Evolutionary conservation across 495 filamentous ascomycete species (phyloP).

Genomic region (Podospora appendiculata): DNA sequence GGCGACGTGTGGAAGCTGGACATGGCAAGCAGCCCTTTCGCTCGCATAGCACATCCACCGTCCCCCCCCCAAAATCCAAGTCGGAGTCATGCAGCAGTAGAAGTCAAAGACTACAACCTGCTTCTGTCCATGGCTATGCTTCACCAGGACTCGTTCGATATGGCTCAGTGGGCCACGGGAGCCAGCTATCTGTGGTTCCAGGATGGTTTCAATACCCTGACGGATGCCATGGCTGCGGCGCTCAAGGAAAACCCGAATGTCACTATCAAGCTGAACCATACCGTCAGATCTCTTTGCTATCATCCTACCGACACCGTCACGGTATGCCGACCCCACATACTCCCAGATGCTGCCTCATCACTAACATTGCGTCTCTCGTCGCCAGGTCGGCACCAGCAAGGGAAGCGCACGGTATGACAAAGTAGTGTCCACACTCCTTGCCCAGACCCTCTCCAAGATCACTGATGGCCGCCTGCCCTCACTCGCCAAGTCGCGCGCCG

Average conservation of each 20-base stretch:
- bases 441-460: conserved; percentile 35
- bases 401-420: conserved; percentile 39
- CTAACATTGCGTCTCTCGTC: too few relatives aligned
- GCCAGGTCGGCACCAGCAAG: too few relatives aligned
- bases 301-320: conserved; percentile 8
- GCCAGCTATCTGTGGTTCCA: conserved; percentile 36
- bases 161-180: conserved; percentile 1
- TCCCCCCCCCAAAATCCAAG: background rate
- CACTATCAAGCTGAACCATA: conserved; percentile 38
- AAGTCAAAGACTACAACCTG: conserved; percentile 2
- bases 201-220: conserved; percentile 49
- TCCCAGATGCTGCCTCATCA: too few relatives aligned
- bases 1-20: conserved; percentile 81
- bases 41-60: background rate
- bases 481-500: conserved; percentile 49
- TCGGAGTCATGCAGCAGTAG: background rate
- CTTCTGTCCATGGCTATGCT: background rate
- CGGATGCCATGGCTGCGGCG: conserved; percentile 34
- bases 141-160: background rate
- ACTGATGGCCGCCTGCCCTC: conserved; percentile 37
- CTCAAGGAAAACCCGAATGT: conserved; percentile 44
- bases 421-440: conserved; percentile 64
- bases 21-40: conserved; percentile 40
- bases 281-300: conserved; percentile 28
- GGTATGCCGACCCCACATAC: background rate